Evolutionary conservation across 345 rosid species (phyloP).

Genomic region (Cardiospermum halicacabum): DNA sequence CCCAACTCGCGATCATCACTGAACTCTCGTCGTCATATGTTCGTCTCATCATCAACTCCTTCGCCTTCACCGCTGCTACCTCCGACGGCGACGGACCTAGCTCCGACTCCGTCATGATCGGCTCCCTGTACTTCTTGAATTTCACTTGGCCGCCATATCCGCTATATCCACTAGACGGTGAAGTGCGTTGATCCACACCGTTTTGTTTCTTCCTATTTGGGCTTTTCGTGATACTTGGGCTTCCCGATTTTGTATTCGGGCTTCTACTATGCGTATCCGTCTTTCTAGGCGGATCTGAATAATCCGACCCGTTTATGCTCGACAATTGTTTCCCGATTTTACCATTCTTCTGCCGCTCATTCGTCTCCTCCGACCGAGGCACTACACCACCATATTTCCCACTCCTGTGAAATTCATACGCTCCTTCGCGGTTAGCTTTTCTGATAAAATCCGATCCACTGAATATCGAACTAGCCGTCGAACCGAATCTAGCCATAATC

Average conservation of each 20-base stretch:
- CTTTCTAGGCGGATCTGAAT: not conserved
- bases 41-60: conserved; percentile 19
- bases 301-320: not conserved
- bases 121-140: conserved; percentile 18
- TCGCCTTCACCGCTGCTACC: conserved; percentile 60
- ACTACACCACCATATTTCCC: conserved; percentile 3
- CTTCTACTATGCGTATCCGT: not conserved
- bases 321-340: not conserved
- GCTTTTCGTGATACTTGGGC: too few species aligned
- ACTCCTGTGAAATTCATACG: not conserved
- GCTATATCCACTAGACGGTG: conserved; percentile 1
- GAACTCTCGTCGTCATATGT: conserved; percentile 51
- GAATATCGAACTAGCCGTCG: conserved; percentile 15
- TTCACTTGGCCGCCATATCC: conserved; percentile 29
- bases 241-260: too few species aligned
- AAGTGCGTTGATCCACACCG: conserved; percentile 12
- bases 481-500: not conserved
- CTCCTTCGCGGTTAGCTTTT: not conserved
- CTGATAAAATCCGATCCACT: conserved; percentile 18
- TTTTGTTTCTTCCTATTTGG: not conserved
- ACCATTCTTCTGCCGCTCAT: not conserved
- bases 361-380: conserved; percentile 7
- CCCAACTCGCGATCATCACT: conserved; percentile 39
- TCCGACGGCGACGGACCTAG: conserved; percentile 88
- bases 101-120: conserved; percentile 54